A percentile compares a stretch with the other conserved stretches of the same genome.
phyloP scores from a whole-genome alignment of 23 red algal species.

The Gracilariopsis chorda region DNA sequence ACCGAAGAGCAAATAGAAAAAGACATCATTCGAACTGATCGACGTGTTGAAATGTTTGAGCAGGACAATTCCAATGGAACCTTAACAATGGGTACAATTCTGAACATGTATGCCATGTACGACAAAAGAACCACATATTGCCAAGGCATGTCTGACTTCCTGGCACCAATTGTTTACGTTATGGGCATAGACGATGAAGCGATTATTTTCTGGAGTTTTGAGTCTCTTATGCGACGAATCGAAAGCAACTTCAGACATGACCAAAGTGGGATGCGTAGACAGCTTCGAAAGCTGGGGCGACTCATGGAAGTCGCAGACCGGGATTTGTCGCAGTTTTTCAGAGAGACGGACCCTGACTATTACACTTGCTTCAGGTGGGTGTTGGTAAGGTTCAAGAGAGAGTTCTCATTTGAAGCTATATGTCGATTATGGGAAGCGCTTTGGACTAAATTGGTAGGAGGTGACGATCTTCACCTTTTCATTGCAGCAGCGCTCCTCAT shows the following conservation, averaged over 20 bases:
- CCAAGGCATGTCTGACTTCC: constrained; percentile 98
- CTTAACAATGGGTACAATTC: constrained; percentile 51
- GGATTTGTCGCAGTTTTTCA: constrained; percentile 62
- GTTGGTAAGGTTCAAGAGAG: constrained; percentile 91
- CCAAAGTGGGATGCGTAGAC: constrained; percentile 79
- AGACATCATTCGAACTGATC: constrained; percentile 96
- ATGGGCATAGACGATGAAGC: constrained; percentile 77
- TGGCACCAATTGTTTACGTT: constrained; percentile 81
- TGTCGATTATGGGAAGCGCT: constrained; percentile 89
- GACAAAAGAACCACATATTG: constrained; percentile 87
- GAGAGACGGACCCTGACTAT: constrained; percentile 64
- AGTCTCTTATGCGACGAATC: constrained; percentile 79
- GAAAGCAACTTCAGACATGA: constrained; percentile 90
- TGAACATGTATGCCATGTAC: constrained; percentile 82
- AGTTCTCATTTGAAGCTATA: constrained; percentile 67
- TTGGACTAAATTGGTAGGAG: constrained; percentile 61
- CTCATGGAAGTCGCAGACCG: constrained; percentile 62
- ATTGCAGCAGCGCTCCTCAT: constrained; percentile 71
- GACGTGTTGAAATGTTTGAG: constrained; percentile 65
- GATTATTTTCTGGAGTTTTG: constrained; percentile 93
- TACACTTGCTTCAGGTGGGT: constrained; percentile 95
- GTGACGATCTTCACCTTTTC: constrained; percentile 74
- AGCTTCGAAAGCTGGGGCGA: constrained; percentile 59
- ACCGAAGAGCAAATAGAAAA: constrained; percentile 85
- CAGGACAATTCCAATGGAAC: constrained; percentile 48